Evolutionary conservation across 2,329 filamentous ascomycete species (phyloP).

Genomic region (Tolypocladium amazonense): DNA sequence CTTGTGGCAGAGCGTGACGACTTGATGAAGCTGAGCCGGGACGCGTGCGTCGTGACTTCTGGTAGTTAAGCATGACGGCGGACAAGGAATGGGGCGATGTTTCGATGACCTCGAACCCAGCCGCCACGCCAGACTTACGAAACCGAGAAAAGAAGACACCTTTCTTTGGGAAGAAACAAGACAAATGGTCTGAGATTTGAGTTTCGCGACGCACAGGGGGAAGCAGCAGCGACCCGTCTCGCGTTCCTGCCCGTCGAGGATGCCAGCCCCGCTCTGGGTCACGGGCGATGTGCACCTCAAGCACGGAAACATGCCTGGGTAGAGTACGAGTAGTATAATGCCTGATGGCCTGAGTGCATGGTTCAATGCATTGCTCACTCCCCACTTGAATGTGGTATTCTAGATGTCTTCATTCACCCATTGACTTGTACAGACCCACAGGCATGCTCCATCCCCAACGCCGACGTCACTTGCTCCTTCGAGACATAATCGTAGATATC

Average conservation of each 20-base stretch:
- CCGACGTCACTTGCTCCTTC: not conserved
- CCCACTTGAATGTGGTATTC: not conserved
- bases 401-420: not conserved
- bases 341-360: not conserved
- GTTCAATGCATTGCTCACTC: not conserved
- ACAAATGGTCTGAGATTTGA: too few species aligned
- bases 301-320: too few species aligned
- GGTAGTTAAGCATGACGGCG: not conserved
- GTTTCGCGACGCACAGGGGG: not conserved
- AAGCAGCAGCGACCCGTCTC: not conserved
- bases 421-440: not conserved
- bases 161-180: too few species aligned
- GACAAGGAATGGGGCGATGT: not conserved
- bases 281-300: not conserved
- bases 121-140: too few species aligned
- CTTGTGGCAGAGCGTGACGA: not conserved
- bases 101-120: not conserved
- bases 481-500: not conserved
- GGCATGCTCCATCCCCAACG: not conserved
- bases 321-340: too few species aligned
- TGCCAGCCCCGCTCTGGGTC: not conserved
- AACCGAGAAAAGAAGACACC: not conserved
- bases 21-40: too few species aligned
- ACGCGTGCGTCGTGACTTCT: not conserved
- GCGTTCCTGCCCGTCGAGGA: not conserved